These are phyloP conservation scores for Skeletonema marinoi DNA, from an alignment of 108 stramenopile species.

Conservation along the genomic window DNA sequence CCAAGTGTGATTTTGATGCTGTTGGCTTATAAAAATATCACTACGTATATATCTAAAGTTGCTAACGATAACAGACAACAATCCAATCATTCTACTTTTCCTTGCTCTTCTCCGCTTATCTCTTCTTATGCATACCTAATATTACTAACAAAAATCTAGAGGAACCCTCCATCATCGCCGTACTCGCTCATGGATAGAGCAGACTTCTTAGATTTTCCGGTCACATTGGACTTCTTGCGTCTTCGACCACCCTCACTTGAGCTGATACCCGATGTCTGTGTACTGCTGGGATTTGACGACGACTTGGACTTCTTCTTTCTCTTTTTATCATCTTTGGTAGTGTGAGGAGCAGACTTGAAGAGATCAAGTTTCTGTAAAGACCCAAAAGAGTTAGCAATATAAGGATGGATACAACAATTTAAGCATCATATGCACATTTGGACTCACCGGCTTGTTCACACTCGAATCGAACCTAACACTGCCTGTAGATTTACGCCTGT, in stretches of 20 bases:
- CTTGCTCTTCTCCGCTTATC: too few relatives aligned
- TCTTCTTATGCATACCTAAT: too few relatives aligned
- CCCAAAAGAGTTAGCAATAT: not conserved
- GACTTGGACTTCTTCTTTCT: constrained; percentile 18
- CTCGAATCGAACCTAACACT: constrained; percentile 1
- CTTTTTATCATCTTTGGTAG: constrained; percentile 1
- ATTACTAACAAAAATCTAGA: too few relatives aligned
- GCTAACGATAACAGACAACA: too few relatives aligned
- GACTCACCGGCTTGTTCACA: not conserved
- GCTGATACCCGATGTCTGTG: constrained; percentile 43
- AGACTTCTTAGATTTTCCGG: constrained; percentile 30
- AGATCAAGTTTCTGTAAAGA: not conserved
- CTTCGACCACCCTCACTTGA: constrained; percentile 35
- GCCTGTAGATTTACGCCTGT: not conserved
- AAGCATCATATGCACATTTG: not conserved
- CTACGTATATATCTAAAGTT: too few relatives aligned
- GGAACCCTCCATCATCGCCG: constrained; percentile 48
- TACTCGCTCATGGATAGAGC: constrained; percentile 28
- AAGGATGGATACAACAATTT: not conserved
- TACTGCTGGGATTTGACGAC: constrained; percentile 28
- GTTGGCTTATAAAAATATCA: too few relatives aligned
- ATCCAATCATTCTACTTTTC: too few relatives aligned
- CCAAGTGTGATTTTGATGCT: too few relatives aligned
- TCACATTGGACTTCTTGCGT: constrained; percentile 29
- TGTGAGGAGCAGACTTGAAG: constrained; percentile 27